A percentile compares a stretch with the other conserved stretches of the same genome.
phyloP scores from a whole-genome alignment of 495 filamentous ascomycete species.

The Cairneyella variabilis region DNA sequence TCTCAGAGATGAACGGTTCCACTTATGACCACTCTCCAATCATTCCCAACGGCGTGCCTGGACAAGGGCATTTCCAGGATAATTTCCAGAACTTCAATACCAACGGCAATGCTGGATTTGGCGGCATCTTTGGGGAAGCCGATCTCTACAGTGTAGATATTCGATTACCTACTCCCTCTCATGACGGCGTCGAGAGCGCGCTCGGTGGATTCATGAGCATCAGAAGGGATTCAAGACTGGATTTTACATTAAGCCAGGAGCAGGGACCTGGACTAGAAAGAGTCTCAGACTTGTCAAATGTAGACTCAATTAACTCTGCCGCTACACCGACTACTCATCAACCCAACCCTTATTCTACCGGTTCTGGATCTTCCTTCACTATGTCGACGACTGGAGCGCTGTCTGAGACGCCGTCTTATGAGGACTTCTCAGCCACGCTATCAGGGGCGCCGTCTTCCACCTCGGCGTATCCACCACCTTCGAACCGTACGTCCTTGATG shows the following conservation, averaged over 20 bases:
- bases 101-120: conserved; percentile 32
- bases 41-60: conserved; percentile 12
- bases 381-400: conserved; percentile 52
- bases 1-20: conserved; percentile 17
- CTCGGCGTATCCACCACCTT: conserved; percentile 53
- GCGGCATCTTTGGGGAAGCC: conserved; percentile 49
- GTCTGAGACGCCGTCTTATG: conserved; percentile 57
- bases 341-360: no score
- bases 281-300: no score
- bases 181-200: conserved; percentile 24
- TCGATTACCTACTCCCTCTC: conserved; percentile 30
- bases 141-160: conserved; percentile 53
- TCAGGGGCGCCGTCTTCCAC: conserved; percentile 52
- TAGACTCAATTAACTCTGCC: no score
- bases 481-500: conserved; percentile 54
- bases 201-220: conserved; percentile 29
- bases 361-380: conserved; percentile 56
- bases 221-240: no score
- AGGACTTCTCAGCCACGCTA: conserved; percentile 53
- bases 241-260: no score
- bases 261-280: no score
- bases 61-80: conserved; percentile 20
- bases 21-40: conserved; percentile 21
- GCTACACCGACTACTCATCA: no score
- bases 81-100: conserved; percentile 3